A percentile compares a stretch with the other conserved stretches of the same genome.
These are phyloP conservation scores for Euphorbia peplus DNA, from an alignment of 345 rosid species.

Conservation along the genomic window DNA sequence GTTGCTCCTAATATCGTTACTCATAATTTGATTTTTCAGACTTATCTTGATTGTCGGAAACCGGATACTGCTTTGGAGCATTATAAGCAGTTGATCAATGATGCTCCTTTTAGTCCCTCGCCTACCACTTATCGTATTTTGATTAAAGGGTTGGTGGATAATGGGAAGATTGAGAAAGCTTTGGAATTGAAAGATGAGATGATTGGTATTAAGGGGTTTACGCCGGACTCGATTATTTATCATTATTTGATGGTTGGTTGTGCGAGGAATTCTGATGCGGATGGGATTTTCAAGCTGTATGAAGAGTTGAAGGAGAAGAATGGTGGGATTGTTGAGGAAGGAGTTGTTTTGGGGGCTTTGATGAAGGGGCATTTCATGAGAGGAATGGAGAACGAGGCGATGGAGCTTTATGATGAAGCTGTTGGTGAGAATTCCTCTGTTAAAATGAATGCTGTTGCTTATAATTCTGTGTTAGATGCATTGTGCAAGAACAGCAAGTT, in stretches of 20 bases:
- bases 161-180: constrained; percentile 68
- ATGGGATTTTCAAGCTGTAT: constrained; percentile 56
- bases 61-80: constrained; percentile 79
- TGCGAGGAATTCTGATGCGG: constrained; percentile 48
- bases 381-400: constrained; percentile 74
- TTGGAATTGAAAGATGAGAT: constrained; percentile 83
- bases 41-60: constrained; percentile 72
- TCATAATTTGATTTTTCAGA: constrained; percentile 69
- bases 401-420: constrained; percentile 66
- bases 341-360: constrained; percentile 71
- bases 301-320: constrained; percentile 80
- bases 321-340: constrained; percentile 68
- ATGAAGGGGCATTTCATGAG: constrained; percentile 75
- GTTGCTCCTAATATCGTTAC: constrained; percentile 76
- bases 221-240: constrained; percentile 61
- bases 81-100: constrained; percentile 66
- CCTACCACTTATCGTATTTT: constrained; percentile 68
- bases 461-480: constrained; percentile 71
- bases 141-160: constrained; percentile 78
- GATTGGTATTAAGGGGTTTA: constrained; percentile 45
- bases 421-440: constrained; percentile 50
- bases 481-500: constrained; percentile 68
- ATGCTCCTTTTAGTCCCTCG: constrained; percentile 70
- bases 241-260: constrained; percentile 70
- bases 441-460: constrained; percentile 62